Base-by-base conservation (phyloP, 441 rosid species). In the Populus hybrid region DNA sequence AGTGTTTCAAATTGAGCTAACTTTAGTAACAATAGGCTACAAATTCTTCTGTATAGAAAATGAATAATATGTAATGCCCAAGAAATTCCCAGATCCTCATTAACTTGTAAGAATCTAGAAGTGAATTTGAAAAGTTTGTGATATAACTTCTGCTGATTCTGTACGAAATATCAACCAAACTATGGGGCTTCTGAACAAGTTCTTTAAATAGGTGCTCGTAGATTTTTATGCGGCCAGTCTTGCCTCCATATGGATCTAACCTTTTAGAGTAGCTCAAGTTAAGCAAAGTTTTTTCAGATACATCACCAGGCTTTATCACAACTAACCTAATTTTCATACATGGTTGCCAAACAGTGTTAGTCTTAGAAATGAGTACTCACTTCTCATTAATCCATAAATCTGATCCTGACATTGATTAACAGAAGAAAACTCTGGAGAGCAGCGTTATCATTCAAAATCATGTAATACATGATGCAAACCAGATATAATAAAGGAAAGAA, bases 291-390 rank as follows among this genome's bases (percentile, higher is more conserved):
- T 54, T 65, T 54, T 65, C 28, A 65, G 16, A 6, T 10, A 73
- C 5, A 10, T 69, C 35, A 34, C 57, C 23, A 64, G 6, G 23
- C 67, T 76, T 70, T 57, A 8, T 75, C 35, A 57, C 68, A 35
- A 80, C 73, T 30, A 72, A 42, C 68, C 57, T 63, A 68, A 32
- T 28, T 35, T 61, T 20, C 66, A 36, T 11, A 73, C 46, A 66
- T 36, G 63, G 35, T 54, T 46, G 28, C 54, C 12, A 14, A 40
- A 16, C 10, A 63, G 73, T 50, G 21, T 11, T 35, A 30, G 11
- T 66, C 81, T 32, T 46, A 30, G 40, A 10, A 65, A 63, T 68
- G 21, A 68, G 42, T 5, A 32, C 63, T 3, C 23, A 5, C 65
- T 11, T 30, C 34, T 30, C 50, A 3, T n/a, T 30, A 28, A 18